These are phyloP conservation scores for Clonostachys byssicola DNA, from an alignment of 2,329 filamentous ascomycete genomes.

Conservation along the genomic window DNA sequence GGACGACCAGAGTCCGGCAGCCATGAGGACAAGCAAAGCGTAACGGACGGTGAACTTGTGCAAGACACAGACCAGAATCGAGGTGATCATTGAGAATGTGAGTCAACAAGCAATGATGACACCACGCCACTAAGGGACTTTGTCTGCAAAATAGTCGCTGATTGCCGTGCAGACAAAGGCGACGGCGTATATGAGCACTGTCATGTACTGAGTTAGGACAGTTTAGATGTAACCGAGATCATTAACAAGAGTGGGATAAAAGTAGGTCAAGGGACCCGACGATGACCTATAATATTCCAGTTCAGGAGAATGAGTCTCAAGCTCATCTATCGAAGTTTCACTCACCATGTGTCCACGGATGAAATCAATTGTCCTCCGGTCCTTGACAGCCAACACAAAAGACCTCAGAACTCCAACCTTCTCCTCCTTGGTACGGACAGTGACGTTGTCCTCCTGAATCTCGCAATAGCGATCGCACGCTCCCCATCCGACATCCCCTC, in stretches of 20 bases:
- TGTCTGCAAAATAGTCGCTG: constrained; percentile 41
- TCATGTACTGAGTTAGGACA: constrained; percentile 17
- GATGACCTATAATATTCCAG: constrained; percentile 16
- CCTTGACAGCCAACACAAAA: constrained; percentile 16
- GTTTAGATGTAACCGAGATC: constrained; percentile 19
- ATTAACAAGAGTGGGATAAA: constrained; percentile 22
- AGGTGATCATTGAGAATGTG: constrained; percentile 24
- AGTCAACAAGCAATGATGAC: constrained; percentile 44
- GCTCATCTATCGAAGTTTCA: not conserved
- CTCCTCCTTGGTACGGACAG: constrained; percentile 49
- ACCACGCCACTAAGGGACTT: constrained; percentile 34
- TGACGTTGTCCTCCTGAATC: constrained; percentile 63
- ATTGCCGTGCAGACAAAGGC: constrained; percentile 43
- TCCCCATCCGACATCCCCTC: constrained; percentile 33
- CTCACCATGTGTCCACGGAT: constrained; percentile 17
- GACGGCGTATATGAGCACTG: constrained; percentile 43
- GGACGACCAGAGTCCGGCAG: constrained; percentile 45
- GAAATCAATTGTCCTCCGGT: constrained; percentile 15
- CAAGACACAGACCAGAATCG: constrained; percentile 36
- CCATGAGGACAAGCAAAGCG: constrained; percentile 47
- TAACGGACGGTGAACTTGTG: constrained; percentile 47
- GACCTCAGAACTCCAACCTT: constrained; percentile 10
- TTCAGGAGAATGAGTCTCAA: constrained; percentile 12
- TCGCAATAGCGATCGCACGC: constrained; percentile 55
- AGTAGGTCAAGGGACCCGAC: constrained; percentile 21